Evolutionary conservation across 129 eudicot species (phyloP).

Genomic region (Tanacetum coccineum): DNA sequence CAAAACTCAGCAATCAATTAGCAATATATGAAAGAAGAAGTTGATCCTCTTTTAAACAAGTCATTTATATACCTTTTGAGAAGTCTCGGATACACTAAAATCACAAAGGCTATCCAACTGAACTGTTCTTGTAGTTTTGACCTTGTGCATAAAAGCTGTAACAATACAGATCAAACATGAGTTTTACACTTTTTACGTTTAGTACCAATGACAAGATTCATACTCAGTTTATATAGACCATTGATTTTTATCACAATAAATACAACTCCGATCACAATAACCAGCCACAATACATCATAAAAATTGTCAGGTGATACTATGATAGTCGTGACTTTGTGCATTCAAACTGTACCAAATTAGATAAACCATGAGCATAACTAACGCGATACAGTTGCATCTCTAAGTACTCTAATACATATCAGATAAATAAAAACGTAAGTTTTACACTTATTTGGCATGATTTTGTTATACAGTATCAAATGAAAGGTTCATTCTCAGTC

Average conservation of each 20-base stretch:
- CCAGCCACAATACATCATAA: background rate
- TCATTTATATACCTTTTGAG: slow-evolving; percentile 6
- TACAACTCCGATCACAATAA: background rate
- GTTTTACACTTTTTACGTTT: too few relatives aligned
- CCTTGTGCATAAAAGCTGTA: slow-evolving; percentile 82
- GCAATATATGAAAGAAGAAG: too few relatives aligned
- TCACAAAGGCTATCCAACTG: slow-evolving; percentile 66
- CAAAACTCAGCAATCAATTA: slow-evolving; percentile 5
- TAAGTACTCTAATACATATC: too few relatives aligned
- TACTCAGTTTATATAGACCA: background rate
- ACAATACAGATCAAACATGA: background rate
- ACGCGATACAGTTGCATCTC: too few relatives aligned
- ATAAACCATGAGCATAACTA: background rate
- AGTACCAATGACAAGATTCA: too few relatives aligned
- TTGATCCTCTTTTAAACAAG: too few relatives aligned
- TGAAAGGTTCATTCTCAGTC: too few relatives aligned
- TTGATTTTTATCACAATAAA: background rate
- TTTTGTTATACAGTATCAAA: too few relatives aligned
- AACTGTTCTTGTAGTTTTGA: slow-evolving; percentile 61
- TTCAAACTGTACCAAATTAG: background rate
- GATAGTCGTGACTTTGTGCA: too few relatives aligned
- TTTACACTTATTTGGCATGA: too few relatives aligned
- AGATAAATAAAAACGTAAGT: too few relatives aligned
- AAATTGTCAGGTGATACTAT: background rate
- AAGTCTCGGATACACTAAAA: slow-evolving; percentile 43